Percentiles rank a stretch among this genome's conserved stretches.
phyloP scores from a whole-genome alignment of 192 early-diverging fungal genomes.

The Coemansia biformis region DNA sequence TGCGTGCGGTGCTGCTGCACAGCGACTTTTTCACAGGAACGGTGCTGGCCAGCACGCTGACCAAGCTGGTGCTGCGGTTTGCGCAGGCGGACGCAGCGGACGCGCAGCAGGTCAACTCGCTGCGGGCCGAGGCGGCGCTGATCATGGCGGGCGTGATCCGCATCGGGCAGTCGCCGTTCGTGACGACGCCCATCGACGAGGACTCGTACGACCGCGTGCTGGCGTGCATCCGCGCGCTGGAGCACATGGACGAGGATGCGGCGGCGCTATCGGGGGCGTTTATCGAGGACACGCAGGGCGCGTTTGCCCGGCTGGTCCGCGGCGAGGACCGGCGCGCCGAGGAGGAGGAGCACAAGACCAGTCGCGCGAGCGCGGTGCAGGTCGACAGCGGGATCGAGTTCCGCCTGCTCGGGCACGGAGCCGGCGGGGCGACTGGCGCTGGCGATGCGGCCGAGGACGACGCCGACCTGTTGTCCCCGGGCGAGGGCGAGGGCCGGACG shows the following conservation, averaged over 20 bases:
- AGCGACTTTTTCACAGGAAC: conserved; percentile 92
- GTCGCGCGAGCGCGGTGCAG: conserved; percentile 54
- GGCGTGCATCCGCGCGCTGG: conserved; percentile 74
- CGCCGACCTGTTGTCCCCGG: conserved; percentile 84
- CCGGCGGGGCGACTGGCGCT: conserved; percentile 58
- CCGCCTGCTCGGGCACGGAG: conserved; percentile 65
- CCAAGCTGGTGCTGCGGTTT: conserved; percentile 85
- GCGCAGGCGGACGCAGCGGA: conserved; percentile 8
- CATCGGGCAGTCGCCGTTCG: conserved; percentile 85
- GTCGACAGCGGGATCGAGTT: conserved; percentile 87
- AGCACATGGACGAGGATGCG: conserved; percentile 52
- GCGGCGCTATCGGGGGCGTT: conserved; percentile 50
- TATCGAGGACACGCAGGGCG: conserved; percentile 55
- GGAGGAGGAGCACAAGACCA: conserved; percentile 30
- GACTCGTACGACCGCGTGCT: conserved; percentile 92
- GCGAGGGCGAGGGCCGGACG: conserved; percentile 64
- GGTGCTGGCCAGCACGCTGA: conserved; percentile 83
- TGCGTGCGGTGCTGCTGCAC: conserved; percentile 71
- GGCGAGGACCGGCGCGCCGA: conserved; percentile 61
- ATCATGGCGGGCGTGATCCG: conserved; percentile 95
- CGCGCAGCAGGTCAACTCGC: conserved; percentile 60
- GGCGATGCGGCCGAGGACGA: conserved; percentile 81
- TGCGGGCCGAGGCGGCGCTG: conserved; percentile 94
- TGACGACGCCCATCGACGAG: conserved; percentile 86
- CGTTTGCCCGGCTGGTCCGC: conserved; percentile 52